Evolutionary conservation across 129 eudicot genomes (phyloP).

Genomic region (Saussurea involucrata): DNA sequence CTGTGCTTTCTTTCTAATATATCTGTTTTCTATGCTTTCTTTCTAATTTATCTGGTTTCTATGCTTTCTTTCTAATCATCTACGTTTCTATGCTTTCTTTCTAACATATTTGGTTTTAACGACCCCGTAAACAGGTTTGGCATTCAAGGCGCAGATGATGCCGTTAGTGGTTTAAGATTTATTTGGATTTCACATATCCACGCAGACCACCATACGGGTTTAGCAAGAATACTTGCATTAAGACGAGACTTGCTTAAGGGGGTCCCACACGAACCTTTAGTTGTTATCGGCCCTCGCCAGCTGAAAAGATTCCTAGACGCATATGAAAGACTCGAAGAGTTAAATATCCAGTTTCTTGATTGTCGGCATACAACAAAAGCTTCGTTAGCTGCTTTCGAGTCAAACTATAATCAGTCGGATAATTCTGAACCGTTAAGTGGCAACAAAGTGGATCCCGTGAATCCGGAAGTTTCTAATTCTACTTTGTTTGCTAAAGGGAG

Average conservation of each 20-base stretch:
- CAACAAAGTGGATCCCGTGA: neutral
- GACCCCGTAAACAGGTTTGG: slow-evolving; percentile 46
- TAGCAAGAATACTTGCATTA: slow-evolving; percentile 81
- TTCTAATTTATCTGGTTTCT: neutral
- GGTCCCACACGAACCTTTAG: slow-evolving; percentile 62
- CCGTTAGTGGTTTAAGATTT: slow-evolving; percentile 56
- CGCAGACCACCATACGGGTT: slow-evolving; percentile 89
- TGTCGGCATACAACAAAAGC: slow-evolving; percentile 74
- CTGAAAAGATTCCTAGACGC: slow-evolving; percentile 75
- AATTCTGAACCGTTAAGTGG: slow-evolving; percentile 3
- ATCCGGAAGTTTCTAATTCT: slow-evolving; percentile 18
- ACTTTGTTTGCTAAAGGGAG: slow-evolving; percentile 56
- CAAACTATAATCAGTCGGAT: slow-evolving; percentile 11
- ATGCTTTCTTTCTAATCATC: neutral
- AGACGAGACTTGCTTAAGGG: slow-evolving; percentile 72
- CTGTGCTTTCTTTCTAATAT: neutral
- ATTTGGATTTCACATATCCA: slow-evolving; percentile 98
- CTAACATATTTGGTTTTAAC: neutral
- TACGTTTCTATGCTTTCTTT: neutral
- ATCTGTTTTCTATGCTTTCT: neutral
- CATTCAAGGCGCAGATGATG: slow-evolving; percentile 69
- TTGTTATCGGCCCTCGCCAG: slow-evolving; percentile 78
- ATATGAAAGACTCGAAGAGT: slow-evolving; percentile 76
- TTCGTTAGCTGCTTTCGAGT: slow-evolving; percentile 50
- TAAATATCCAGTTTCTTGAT: slow-evolving; percentile 88